These are phyloP conservation scores for Neonectria sp. DNA, from an alignment of 2,329 filamentous ascomycete genomes.

Conservation along the genomic window DNA sequence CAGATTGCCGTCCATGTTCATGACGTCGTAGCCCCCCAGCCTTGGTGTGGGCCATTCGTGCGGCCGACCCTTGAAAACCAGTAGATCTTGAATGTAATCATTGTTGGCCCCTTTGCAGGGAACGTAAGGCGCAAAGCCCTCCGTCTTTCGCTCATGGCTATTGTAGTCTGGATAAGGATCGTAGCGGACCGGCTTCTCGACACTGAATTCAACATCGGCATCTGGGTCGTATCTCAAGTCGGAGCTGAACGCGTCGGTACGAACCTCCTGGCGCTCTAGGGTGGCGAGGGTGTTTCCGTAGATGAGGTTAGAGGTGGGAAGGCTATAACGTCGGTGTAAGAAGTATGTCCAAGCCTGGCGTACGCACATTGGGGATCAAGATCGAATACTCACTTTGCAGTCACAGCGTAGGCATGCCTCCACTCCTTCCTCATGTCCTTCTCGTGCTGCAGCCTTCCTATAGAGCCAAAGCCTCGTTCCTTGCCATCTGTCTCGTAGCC, in stretches of 20 bases:
- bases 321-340: slow-evolving; percentile 49
- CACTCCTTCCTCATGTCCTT: slow-evolving; percentile 60
- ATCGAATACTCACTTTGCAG: slow-evolving; percentile 55
- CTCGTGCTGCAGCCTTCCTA: slow-evolving; percentile 56
- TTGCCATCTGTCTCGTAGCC: slow-evolving; percentile 57
- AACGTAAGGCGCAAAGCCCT: slow-evolving; percentile 71
- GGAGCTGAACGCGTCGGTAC: slow-evolving; percentile 49
- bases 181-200: slow-evolving; percentile 70
- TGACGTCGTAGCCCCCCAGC: slow-evolving; percentile 73
- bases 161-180: slow-evolving; percentile 83
- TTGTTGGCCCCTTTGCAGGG: slow-evolving; percentile 77
- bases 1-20: slow-evolving; percentile 74
- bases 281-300: slow-evolving; percentile 70
- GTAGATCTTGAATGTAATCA: slow-evolving; percentile 71
- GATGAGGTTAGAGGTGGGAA: slow-evolving; percentile 65
- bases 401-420: slow-evolving; percentile 58
- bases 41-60: slow-evolving; percentile 71
- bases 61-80: slow-evolving; percentile 75
- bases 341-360: slow-evolving; percentile 11
- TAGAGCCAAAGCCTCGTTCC: slow-evolving; percentile 49
- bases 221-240: slow-evolving; percentile 53
- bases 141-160: slow-evolving; percentile 69
- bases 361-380: neutral
- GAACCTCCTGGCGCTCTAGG: slow-evolving; percentile 59
- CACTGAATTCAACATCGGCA: slow-evolving; percentile 57